Percentiles rank a stretch among this genome's conserved stretches.
Evolutionary conservation across 345 rosid genomes (phyloP).

Genomic region (Hibiscus trionum): DNA sequence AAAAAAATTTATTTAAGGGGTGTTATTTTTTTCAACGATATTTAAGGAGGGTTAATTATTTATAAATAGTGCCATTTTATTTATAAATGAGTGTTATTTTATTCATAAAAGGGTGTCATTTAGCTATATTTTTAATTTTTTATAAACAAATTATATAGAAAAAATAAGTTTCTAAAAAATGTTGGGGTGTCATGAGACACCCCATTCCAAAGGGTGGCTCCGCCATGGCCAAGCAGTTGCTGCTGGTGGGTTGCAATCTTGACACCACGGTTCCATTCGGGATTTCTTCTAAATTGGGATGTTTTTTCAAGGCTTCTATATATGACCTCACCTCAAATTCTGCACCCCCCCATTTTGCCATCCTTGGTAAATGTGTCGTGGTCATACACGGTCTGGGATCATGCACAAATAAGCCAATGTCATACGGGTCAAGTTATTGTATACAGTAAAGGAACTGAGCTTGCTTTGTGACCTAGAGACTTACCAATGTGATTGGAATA

Average conservation of each 20-base stretch:
- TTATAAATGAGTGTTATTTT: too few relatives aligned
- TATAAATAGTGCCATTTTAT: too few relatives aligned
- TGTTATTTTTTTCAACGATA: too few relatives aligned
- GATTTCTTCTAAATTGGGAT: constrained; percentile 24
- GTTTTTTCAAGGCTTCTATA: constrained; percentile 56
- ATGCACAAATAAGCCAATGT: not conserved
- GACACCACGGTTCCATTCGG: constrained; percentile 61
- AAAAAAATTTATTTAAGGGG: too few relatives aligned
- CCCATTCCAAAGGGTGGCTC: too few relatives aligned
- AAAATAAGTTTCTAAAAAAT: too few relatives aligned
- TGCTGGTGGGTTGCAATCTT: constrained; percentile 39
- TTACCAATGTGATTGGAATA: constrained; percentile 53
- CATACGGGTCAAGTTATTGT: too few relatives aligned
- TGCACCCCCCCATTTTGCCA: constrained; percentile 86
- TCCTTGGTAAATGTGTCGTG: constrained; percentile 70
- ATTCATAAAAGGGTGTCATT: constrained; percentile 18
- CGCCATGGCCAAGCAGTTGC: constrained; percentile 43
- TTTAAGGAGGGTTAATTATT: too few relatives aligned
- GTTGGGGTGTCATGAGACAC: too few relatives aligned
- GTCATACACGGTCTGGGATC: constrained; percentile 65
- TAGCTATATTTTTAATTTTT: too few relatives aligned
- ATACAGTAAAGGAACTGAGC: too few relatives aligned
- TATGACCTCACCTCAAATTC: constrained; percentile 59
- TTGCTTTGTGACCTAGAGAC: not conserved
- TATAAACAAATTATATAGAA: too few relatives aligned